Evolutionary conservation across 192 early-diverging fungal species (phyloP).

Genomic region (Coemansia sp.): DNA sequence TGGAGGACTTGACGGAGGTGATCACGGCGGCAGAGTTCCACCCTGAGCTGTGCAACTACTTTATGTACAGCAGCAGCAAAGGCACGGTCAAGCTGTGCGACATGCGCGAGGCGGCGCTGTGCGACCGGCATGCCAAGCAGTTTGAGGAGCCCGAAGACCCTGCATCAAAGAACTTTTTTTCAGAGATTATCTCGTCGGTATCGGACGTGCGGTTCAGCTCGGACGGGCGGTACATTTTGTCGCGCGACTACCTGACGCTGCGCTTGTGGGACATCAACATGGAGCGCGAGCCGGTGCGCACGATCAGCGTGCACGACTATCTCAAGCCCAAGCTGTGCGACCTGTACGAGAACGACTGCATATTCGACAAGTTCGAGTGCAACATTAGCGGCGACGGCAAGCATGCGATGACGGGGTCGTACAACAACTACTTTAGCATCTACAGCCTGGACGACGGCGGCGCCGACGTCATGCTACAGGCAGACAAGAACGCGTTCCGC

Average conservation of each 20-base stretch:
- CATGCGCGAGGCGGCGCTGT: conserved; percentile 92
- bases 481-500: conserved; percentile 97
- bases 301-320: conserved; percentile 96
- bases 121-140: conserved; percentile 90
- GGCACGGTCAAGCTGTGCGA: conserved; percentile 97
- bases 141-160: conserved; percentile 97
- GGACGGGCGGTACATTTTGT: conserved; percentile 95
- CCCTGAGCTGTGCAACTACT: conserved; percentile 91
- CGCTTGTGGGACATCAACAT: conserved; percentile 99
- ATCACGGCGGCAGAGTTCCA: conserved; percentile 99
- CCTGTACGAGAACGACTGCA: conserved; percentile 99
- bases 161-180: conserved; percentile 96
- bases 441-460: conserved; percentile 79
- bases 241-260: conserved; percentile 94
- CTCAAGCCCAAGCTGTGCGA: conserved; percentile 95
- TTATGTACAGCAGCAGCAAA: conserved; percentile 98
- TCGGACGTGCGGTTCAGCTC: conserved; percentile 95
- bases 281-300: conserved; percentile 89
- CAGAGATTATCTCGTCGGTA: conserved; percentile 98
- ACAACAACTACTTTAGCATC: conserved; percentile 99
- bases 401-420: conserved; percentile 95
- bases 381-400: conserved; percentile 92
- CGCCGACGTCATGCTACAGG: conserved; percentile 86
- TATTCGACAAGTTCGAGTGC: conserved; percentile 99
- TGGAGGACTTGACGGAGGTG: conserved; percentile 99